Evolutionary conservation across 495 filamentous ascomycete species (phyloP).

Genomic region (Lophiotrema nucula): DNA sequence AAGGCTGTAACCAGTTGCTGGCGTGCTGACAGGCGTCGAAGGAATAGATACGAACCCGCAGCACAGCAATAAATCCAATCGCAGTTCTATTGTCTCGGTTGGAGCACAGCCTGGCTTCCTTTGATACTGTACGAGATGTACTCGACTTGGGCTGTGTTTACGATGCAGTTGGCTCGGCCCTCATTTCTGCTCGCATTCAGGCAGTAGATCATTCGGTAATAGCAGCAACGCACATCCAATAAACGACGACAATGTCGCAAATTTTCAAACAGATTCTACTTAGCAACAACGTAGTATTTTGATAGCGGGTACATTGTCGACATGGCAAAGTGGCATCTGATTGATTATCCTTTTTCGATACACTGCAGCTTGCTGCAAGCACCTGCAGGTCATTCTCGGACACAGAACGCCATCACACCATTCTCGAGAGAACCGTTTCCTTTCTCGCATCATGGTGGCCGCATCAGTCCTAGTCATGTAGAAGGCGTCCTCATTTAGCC

Average conservation of each 20-base stretch:
- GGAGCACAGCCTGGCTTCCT: too few species aligned
- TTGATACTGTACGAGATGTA: too few species aligned
- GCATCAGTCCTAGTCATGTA: background rate
- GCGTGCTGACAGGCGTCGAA: background rate
- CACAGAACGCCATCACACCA: conserved; percentile 16
- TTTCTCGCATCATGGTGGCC: too few species aligned
- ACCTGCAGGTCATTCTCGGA: conserved; percentile 24
- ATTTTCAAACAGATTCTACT: conserved; percentile 24
- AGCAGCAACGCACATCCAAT: conserved; percentile 17
- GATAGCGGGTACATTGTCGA: too few species aligned
- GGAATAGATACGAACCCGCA: too few species aligned
- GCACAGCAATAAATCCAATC: too few species aligned
- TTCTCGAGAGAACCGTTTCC: background rate
- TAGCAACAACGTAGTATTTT: too few species aligned
- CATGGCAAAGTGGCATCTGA: conserved; percentile 2
- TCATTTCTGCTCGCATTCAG: conserved; percentile 18
- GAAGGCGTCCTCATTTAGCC: conserved; percentile 16
- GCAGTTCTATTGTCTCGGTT: too few species aligned
- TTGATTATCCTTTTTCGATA: background rate
- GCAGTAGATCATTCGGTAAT: conserved; percentile 20
- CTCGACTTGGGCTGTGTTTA: too few species aligned
- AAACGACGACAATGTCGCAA: background rate
- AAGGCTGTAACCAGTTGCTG: too few species aligned
- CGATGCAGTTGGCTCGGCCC: too few species aligned
- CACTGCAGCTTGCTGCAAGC: background rate